Conservation (phyloP, 2,329 filamentous ascomycete genomes). For the Coniochaeta prunicola region DNA sequence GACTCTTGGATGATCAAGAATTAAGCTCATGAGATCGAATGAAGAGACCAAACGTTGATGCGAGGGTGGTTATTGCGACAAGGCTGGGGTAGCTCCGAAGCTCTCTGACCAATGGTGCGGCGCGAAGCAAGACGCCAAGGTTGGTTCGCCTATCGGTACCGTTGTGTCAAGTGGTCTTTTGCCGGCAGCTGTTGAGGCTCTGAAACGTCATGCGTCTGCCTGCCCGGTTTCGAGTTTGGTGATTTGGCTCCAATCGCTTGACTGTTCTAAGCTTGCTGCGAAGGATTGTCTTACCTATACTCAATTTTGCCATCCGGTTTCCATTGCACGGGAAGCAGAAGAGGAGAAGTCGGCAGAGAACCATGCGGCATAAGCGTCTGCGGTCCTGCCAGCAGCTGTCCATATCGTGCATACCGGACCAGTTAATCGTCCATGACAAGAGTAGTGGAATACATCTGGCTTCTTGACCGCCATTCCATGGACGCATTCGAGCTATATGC, state of each 20-base stretch:
- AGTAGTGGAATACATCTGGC: not conserved
- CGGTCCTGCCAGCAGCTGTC: too few relatives aligned
- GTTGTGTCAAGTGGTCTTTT: not conserved
- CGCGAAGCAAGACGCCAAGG: not conserved
- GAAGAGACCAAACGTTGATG: not conserved
- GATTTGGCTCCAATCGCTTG: not conserved
- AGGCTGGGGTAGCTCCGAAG: not conserved
- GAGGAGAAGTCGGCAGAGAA: not conserved
- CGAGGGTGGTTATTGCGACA: not conserved
- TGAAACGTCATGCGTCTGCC: not conserved
- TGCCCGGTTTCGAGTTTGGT: not conserved
- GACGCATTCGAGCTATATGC: not conserved
- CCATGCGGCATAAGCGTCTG: not conserved
- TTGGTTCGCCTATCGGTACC: not conserved
- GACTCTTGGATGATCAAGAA: not conserved
- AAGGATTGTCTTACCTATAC: not conserved
- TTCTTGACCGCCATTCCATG: not conserved
- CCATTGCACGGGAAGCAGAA: not conserved
- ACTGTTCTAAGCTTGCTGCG: not conserved
- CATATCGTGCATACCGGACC: not conserved
- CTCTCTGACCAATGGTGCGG: not conserved
- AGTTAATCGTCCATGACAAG: not conserved
- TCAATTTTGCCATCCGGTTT: not conserved
- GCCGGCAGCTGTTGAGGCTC: not conserved
- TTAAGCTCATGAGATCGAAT: not conserved